phyloP scores from a whole-genome alignment of 2,329 filamentous ascomycete genomes.

The Colletotrichum chlorophyti region DNA sequence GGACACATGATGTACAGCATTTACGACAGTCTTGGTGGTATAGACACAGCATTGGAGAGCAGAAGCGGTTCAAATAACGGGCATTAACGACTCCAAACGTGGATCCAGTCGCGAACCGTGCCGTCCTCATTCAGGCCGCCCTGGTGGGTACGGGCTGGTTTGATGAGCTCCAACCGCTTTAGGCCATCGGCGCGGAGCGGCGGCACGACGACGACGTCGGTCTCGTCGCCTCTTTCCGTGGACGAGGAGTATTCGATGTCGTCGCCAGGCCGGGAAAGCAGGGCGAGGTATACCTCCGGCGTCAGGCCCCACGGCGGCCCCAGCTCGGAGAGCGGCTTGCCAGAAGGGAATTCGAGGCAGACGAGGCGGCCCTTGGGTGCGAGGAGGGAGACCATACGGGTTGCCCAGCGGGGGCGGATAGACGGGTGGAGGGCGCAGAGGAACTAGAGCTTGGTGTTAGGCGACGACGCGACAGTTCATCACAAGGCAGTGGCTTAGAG shows the following conservation, averaged over 20 bases:
- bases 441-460: conserved; percentile 51
- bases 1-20: neutral
- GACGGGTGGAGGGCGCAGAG: conserved; percentile 66
- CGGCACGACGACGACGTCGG: conserved; percentile 46
- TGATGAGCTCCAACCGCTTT: conserved; percentile 54
- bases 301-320: conserved; percentile 79
- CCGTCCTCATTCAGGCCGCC: conserved; percentile 53
- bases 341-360: conserved; percentile 80
- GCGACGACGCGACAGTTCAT: neutral
- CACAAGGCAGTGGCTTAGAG: neutral
- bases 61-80: neutral
- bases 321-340: conserved; percentile 67
- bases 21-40: neutral
- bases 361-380: conserved; percentile 57
- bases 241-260: conserved; percentile 62
- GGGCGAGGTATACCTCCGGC: conserved; percentile 73
- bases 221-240: conserved; percentile 31
- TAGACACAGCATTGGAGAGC: neutral
- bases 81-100: conserved; percentile 53
- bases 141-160: conserved; percentile 56
- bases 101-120: conserved; percentile 58
- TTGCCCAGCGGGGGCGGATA: conserved; percentile 60
- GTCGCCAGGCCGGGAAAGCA: conserved; percentile 74
- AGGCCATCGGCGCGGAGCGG: conserved; percentile 48
- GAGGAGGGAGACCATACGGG: conserved; percentile 58